Percentiles rank a stretch among this genome's conserved stretches.
phyloP scores from a whole-genome alignment of 1,284 basidiomycete species.

The Paramarasmius palmivorus region DNA sequence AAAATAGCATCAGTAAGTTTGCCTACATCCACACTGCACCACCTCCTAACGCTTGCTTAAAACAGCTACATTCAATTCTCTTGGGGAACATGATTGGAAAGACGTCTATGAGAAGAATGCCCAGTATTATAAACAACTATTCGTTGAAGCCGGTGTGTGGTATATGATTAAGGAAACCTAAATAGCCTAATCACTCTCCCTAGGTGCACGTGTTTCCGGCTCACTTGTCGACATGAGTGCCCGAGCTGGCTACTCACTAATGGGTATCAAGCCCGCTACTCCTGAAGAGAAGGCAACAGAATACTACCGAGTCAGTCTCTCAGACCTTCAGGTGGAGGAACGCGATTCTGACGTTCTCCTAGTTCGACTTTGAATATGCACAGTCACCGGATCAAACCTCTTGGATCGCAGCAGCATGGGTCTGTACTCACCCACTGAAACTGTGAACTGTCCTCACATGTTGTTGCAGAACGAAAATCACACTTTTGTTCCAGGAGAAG shows the following conservation, averaged over 20 bases:
- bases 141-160: conserved; percentile 37
- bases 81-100: conserved; percentile 46
- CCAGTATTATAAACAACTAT: conserved; percentile 42
- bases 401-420: conserved; percentile 63
- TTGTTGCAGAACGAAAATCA: conserved; percentile 58
- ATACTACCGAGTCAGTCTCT: conserved; percentile 52
- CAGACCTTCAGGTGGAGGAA: background rate
- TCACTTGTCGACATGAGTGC: conserved; percentile 50
- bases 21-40: background rate
- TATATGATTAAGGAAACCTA: too few relatives aligned
- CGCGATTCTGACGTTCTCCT: background rate
- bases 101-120: conserved; percentile 41
- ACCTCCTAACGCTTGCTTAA: background rate
- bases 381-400: conserved; percentile 64
- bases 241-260: conserved; percentile 47
- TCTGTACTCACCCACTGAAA: conserved; percentile 26
- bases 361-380: conserved; percentile 41
- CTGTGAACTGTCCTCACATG: background rate
- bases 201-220: conserved; percentile 30
- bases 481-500: conserved; percentile 54
- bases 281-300: conserved; percentile 49
- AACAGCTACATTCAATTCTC: conserved; percentile 48
- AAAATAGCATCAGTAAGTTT: conserved; percentile 49
- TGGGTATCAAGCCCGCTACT: conserved; percentile 42
- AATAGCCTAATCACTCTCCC: too few relatives aligned